Conservation (phyloP, 1,284 basidiomycete genomes). For the Heterobasidion occidentale region DNA sequence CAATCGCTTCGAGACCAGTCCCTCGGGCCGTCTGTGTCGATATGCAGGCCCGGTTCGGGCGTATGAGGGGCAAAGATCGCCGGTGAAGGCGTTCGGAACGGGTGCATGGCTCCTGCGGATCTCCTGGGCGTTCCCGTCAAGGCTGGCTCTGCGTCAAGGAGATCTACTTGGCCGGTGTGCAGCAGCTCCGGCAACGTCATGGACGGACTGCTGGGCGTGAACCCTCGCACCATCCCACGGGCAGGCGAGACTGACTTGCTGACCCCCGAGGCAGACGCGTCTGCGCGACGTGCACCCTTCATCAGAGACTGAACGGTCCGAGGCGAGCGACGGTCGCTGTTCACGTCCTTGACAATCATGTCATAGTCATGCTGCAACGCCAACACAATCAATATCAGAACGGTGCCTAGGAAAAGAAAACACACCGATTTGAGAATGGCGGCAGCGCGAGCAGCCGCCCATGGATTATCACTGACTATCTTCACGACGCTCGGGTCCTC, state of each 20-base stretch:
- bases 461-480: conserved; percentile 75
- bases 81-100: conserved; percentile 12
- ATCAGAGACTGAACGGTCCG: conserved; percentile 25
- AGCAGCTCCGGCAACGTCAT: conserved; percentile 49
- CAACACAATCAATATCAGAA: not conserved
- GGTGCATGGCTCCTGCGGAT: conserved; percentile 4
- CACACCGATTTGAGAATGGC: conserved; percentile 78
- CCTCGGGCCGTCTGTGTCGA: conserved; percentile 15
- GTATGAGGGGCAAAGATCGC: conserved; percentile 5
- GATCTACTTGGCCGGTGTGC: conserved; percentile 48
- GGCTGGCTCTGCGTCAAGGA: conserved; percentile 14
- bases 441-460: conserved; percentile 81
- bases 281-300: conserved; percentile 26
- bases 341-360: conserved; percentile 54
- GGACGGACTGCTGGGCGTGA: conserved; percentile 46
- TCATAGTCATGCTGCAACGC: conserved; percentile 70
- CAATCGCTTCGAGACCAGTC: conserved; percentile 67
- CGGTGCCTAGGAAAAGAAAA: not conserved
- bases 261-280: conserved; percentile 27
- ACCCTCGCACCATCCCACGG: conserved; percentile 25
- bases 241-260: conserved; percentile 20
- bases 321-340: conserved; percentile 22
- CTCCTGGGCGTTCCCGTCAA: not conserved
- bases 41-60: conserved; percentile 2
- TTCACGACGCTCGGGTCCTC: conserved; percentile 50